Conservation (phyloP, 306 rosid species). For the Parietaria judaica region DNA sequence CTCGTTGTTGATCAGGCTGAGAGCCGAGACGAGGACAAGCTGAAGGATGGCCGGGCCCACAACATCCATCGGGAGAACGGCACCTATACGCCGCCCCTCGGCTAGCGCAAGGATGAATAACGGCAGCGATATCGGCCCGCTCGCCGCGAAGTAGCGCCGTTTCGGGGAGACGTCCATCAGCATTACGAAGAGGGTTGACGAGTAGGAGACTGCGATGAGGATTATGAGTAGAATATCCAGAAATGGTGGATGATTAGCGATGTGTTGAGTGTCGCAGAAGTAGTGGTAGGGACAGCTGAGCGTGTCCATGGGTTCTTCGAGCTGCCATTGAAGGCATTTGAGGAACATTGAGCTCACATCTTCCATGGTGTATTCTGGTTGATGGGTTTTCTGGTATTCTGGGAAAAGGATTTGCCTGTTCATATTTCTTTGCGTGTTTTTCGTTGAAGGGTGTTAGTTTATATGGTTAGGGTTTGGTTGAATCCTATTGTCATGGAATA, state of each 20-base stretch:
- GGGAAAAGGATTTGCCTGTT: constrained; percentile 35
- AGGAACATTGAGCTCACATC: constrained; percentile 48
- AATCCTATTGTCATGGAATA: constrained; percentile 18
- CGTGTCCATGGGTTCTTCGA: constrained; percentile 73
- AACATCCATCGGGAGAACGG: constrained; percentile 53
- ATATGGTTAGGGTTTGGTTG: not conserved
- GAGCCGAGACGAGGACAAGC: constrained; percentile 59
- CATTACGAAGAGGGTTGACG: constrained; percentile 50
- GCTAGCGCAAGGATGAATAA: constrained; percentile 58
- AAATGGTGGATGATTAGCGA: constrained; percentile 46
- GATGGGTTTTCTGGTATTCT: constrained; percentile 31
- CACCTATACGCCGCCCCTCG: constrained; percentile 58
- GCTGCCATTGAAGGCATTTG: constrained; percentile 92
- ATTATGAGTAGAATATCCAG: constrained; percentile 48
- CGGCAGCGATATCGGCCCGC: constrained; percentile 75
- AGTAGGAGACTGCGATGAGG: constrained; percentile 46
- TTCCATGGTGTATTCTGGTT: constrained; percentile 33
- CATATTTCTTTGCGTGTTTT: constrained; percentile 28
- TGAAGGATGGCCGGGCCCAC: constrained; percentile 79
- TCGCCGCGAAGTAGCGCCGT: constrained; percentile 48
- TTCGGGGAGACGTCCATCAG: constrained; percentile 35
- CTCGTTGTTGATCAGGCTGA: constrained; percentile 52
- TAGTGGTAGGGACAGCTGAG: constrained; percentile 77
- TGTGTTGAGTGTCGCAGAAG: constrained; percentile 62
- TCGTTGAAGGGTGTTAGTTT: constrained; percentile 7